These are phyloP conservation scores for Ophiocordyceps camponoti-leonardi DNA, from an alignment of 2,329 filamentous ascomycete genomes.

Conservation along the genomic window DNA sequence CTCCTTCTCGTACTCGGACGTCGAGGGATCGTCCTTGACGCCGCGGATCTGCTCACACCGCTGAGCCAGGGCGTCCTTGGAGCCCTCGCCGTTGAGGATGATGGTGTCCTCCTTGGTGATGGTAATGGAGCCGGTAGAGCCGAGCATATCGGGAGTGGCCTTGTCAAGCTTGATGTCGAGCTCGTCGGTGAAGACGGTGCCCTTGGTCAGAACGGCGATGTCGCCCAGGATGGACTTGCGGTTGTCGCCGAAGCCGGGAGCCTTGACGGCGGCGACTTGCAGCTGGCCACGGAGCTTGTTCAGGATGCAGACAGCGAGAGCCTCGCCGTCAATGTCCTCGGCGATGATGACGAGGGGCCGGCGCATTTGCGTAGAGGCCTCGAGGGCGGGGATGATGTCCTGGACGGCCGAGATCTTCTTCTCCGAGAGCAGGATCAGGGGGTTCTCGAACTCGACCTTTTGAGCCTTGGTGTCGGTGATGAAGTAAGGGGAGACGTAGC, in stretches of 20 bases:
- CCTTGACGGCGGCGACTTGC: slow-evolving; percentile 97
- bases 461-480: slow-evolving; percentile 98
- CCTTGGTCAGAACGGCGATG: slow-evolving; percentile 87
- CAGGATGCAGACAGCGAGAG: slow-evolving; percentile 94
- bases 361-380: slow-evolving; percentile 89
- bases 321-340: slow-evolving; percentile 97
- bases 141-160: slow-evolving; percentile 87
- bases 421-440: slow-evolving; percentile 92
- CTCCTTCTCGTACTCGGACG: slow-evolving; percentile 99
- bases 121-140: slow-evolving; percentile 93
- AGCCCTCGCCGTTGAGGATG: slow-evolving; percentile 89
- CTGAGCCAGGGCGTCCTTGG: slow-evolving; percentile 84
- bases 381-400: slow-evolving; percentile 95
- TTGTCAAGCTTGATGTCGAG: slow-evolving; percentile 99
- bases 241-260: slow-evolving; percentile 98
- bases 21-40: slow-evolving; percentile 83
- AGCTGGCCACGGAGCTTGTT: slow-evolving; percentile 99
- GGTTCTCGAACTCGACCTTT: slow-evolving; percentile 99
- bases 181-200: slow-evolving; percentile 94
- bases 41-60: slow-evolving; percentile 98
- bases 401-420: slow-evolving; percentile 99
- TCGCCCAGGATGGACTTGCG: slow-evolving; percentile 98
- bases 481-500: slow-evolving; percentile 98
- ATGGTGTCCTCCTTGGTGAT: slow-evolving; percentile 99
- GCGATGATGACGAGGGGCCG: slow-evolving; percentile 96